These are phyloP conservation scores for Abrus pulchellus DNA, from an alignment of 306 rosid genomes.

Conservation along the genomic window DNA sequence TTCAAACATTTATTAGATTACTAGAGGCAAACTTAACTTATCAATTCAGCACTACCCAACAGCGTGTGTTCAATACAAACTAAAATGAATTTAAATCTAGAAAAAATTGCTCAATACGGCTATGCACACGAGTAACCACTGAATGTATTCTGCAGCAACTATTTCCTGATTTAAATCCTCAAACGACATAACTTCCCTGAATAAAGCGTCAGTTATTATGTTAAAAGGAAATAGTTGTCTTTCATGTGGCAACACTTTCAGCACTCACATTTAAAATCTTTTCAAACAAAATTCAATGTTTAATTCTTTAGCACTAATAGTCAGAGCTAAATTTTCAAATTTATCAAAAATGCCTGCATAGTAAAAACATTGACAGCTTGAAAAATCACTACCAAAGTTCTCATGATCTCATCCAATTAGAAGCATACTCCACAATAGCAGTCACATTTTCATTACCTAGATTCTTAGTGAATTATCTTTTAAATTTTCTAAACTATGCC, in stretches of 20 bases:
- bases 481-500: background rate
- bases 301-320: background rate
- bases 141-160: background rate
- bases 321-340: background rate
- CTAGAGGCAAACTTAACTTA: background rate
- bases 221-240: slow-evolving; percentile 20
- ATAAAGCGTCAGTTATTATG: background rate
- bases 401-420: slow-evolving; percentile 38
- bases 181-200: background rate
- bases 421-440: slow-evolving; percentile 11
- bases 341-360: background rate
- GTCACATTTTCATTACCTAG: background rate
- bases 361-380: background rate
- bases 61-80: slow-evolving; percentile 11
- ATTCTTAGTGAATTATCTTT: background rate
- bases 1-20: slow-evolving; percentile 35
- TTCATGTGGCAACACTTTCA: slow-evolving; percentile 14
- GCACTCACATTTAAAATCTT: slow-evolving; percentile 7
- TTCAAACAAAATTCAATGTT: slow-evolving; percentile 3
- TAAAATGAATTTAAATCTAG: slow-evolving; percentile 2
- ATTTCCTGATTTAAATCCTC: background rate
- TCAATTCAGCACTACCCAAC: slow-evolving; percentile 10
- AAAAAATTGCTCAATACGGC: background rate
- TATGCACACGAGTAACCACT: background rate
- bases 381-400: slow-evolving; percentile 17